These are phyloP conservation scores for Flaveria trinervia DNA, from an alignment of 129 eudicot species.

Conservation along the genomic window DNA sequence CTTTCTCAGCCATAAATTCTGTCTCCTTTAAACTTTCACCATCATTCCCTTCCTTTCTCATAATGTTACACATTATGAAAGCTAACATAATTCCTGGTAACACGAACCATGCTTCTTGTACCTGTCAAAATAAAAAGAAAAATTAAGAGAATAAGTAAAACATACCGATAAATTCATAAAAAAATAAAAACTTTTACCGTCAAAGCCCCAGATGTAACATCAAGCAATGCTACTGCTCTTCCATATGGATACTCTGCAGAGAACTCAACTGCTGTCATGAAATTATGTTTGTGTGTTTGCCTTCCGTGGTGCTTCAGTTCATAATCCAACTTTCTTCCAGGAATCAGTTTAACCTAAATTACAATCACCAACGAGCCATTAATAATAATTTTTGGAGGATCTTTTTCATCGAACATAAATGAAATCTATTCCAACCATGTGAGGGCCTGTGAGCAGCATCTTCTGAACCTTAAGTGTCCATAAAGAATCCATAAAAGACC, in stretches of 20 bases:
- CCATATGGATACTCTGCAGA: constrained; percentile 44
- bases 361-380: constrained; percentile 14
- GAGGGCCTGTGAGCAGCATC: constrained; percentile 39
- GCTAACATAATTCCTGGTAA: constrained; percentile 39
- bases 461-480: constrained; percentile 36
- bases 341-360: constrained; percentile 34
- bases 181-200: constrained; percentile 23
- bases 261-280: constrained; percentile 49
- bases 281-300: constrained; percentile 21
- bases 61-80: constrained; percentile 32
- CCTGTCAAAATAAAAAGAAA: constrained; percentile 5
- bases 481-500: constrained; percentile 39
- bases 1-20: constrained; percentile 8
- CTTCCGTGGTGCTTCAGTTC: constrained; percentile 31
- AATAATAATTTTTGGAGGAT: neutral
- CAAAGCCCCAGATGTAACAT: constrained; percentile 27
- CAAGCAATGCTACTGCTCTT: constrained; percentile 43
- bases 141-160: neutral
- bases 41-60: constrained; percentile 24
- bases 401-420: neutral
- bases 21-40: constrained; percentile 12
- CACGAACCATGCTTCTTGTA: constrained; percentile 42
- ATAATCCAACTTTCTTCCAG: constrained; percentile 45
- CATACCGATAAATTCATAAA: constrained; percentile 1
- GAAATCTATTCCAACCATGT: constrained; percentile 26